These are phyloP conservation scores for Monilinia fructigena DNA, from an alignment of 2,329 filamentous ascomycete genomes.

Conservation along the genomic window DNA sequence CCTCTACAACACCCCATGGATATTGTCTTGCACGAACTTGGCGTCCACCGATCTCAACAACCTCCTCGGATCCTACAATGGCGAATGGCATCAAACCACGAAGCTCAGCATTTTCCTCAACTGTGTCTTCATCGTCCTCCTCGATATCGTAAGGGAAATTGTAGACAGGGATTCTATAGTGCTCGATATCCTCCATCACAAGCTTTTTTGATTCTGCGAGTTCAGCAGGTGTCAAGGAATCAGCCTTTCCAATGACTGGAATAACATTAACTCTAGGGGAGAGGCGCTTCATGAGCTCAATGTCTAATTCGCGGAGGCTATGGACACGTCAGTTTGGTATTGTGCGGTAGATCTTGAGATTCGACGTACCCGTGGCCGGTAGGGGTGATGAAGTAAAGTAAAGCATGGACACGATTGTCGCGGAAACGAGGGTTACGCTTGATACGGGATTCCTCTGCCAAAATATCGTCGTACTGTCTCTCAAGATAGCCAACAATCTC, in stretches of 20 bases:
- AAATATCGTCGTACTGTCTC: constrained; percentile 98
- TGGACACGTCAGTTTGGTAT: constrained; percentile 28
- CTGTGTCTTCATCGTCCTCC: constrained; percentile 98
- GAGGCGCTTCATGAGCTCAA: constrained; percentile 98
- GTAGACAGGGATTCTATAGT: constrained; percentile 99
- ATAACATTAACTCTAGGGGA: constrained; percentile 98
- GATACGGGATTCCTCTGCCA: constrained; percentile 98
- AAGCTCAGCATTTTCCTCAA: constrained; percentile 98
- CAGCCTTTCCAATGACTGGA: constrained; percentile 96
- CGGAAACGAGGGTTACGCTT: constrained; percentile 99
- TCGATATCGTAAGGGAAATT: constrained; percentile 99
- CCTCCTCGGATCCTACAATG: constrained; percentile 95
- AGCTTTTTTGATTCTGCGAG: constrained; percentile 99
- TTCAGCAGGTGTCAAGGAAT: constrained; percentile 93
- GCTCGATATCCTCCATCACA: constrained; percentile 99
- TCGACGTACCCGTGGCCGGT: constrained; percentile 81
- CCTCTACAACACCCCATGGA: constrained; percentile 98
- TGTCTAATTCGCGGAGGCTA: constrained; percentile 96
- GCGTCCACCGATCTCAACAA: constrained; percentile 89
- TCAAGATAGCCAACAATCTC: constrained; percentile 98
- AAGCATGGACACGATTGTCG: constrained; percentile 96
- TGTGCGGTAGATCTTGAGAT: constrained; percentile 5
- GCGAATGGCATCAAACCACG: constrained; percentile 98
- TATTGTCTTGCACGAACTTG: constrained; percentile 94
- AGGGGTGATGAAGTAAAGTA: constrained; percentile 99